Evolutionary conservation across 208 protist genomes (phyloP).

Genomic region (Leishmania tropica): DNA sequence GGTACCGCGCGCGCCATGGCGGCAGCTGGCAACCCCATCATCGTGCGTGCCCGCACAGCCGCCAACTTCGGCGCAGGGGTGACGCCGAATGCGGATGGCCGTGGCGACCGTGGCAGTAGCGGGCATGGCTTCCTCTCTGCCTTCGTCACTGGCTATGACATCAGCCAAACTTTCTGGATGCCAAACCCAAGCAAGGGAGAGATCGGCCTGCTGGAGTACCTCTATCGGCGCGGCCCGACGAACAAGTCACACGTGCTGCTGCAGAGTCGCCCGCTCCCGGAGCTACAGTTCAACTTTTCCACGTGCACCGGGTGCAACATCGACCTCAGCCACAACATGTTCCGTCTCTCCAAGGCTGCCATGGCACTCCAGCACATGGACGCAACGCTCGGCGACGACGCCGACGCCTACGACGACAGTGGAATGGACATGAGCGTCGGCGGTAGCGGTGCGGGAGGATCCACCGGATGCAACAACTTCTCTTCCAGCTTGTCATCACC

Average conservation of each 20-base stretch:
- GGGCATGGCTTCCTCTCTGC: constrained; percentile 6
- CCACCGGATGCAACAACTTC: neutral
- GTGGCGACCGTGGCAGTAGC: neutral
- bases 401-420: neutral
- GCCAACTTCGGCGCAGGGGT: constrained; percentile 28
- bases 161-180: constrained; percentile 70
- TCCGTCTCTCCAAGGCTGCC: constrained; percentile 77
- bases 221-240: constrained; percentile 50
- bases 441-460: neutral
- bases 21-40: constrained; percentile 61
- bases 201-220: constrained; percentile 66
- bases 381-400: constrained; percentile 37
- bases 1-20: constrained; percentile 47
- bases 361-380: constrained; percentile 81
- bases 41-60: constrained; percentile 55
- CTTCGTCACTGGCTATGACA: constrained; percentile 39
- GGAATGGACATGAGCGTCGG: neutral
- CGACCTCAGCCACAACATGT: constrained; percentile 76
- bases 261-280: constrained; percentile 64
- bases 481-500: constrained; percentile 3
- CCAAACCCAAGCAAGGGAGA: constrained; percentile 60
- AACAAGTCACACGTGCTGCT: constrained; percentile 68
- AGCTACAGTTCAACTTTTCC: constrained; percentile 83
- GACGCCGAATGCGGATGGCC: neutral
- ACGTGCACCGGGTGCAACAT: constrained; percentile 75